phyloP scores from a whole-genome alignment of 192 early-diverging fungal genomes.

The Chytriomyces hyalinus region DNA sequence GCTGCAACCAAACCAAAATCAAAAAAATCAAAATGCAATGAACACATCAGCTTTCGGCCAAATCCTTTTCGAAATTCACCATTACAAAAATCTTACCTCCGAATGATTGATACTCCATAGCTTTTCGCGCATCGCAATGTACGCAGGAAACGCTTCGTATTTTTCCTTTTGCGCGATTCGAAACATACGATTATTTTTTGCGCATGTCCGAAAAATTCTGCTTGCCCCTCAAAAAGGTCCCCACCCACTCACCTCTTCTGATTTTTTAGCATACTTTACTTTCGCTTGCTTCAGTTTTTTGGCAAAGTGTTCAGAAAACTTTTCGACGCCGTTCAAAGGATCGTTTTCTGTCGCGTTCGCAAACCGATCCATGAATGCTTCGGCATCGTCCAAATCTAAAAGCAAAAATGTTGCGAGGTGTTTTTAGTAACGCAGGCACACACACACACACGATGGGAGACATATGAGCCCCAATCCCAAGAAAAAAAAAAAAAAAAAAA shows the following conservation, averaged over 20 bases:
- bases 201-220: background rate
- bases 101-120: background rate
- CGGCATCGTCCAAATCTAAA: background rate
- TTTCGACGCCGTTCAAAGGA: background rate
- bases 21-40: background rate
- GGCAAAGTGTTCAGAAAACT: background rate
- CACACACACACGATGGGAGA: no score
- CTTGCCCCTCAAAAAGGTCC: background rate
- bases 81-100: background rate
- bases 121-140: background rate
- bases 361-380: background rate
- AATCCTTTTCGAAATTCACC: no score
- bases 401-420: background rate
- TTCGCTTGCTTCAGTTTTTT: background rate
- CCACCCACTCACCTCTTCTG: slow-evolving; percentile 2
- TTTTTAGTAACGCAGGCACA: background rate
- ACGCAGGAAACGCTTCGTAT: background rate
- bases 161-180: background rate
- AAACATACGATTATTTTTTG: background rate
- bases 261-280: background rate
- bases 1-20: background rate
- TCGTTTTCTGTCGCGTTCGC: background rate
- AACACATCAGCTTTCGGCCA: no score
- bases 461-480: no score
- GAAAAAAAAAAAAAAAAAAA: background rate